These are phyloP conservation scores for Immersiporthe knoxdaviesiana DNA, from an alignment of 2,329 filamentous ascomycete species.

Conservation along the genomic window DNA sequence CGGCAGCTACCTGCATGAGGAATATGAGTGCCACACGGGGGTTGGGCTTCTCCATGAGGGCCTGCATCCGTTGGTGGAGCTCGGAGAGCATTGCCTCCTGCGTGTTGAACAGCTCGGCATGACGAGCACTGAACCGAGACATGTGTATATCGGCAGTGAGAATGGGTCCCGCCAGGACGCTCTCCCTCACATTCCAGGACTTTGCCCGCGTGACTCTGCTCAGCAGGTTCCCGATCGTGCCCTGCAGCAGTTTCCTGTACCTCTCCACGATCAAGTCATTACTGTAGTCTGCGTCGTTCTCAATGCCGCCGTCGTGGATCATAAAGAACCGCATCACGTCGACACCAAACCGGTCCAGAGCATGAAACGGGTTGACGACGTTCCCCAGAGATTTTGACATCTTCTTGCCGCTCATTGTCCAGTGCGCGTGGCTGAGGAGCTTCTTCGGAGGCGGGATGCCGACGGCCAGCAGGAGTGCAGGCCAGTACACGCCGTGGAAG, in stretches of 20 bases:
- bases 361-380: conserved; percentile 92
- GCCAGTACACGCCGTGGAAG: conserved; percentile 98
- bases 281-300: conserved; percentile 80
- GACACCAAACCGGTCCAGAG: conserved; percentile 83
- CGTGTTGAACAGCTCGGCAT: conserved; percentile 10
- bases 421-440: conserved; percentile 89
- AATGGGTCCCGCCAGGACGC: conserved; percentile 48
- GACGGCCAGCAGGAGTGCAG: conserved; percentile 89
- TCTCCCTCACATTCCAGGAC: conserved; percentile 68
- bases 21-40: conserved; percentile 24
- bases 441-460: conserved; percentile 77
- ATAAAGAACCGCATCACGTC: conserved; percentile 92
- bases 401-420: conserved; percentile 88
- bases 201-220: conserved; percentile 70
- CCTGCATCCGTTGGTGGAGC: conserved; percentile 10
- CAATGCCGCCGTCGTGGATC: conserved; percentile 75
- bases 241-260: conserved; percentile 80
- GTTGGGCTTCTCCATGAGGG: conserved; percentile 24
- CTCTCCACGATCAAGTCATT: conserved; percentile 74
- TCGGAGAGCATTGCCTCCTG: conserved; percentile 11
- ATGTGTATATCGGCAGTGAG: conserved; percentile 1
- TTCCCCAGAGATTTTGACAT: conserved; percentile 98
- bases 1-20: conserved; percentile 64
- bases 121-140: conserved; percentile 3
- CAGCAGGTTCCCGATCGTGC: conserved; percentile 79